phyloP scores from a whole-genome alignment of 306 rosid genomes.

The Quercus parvula region DNA sequence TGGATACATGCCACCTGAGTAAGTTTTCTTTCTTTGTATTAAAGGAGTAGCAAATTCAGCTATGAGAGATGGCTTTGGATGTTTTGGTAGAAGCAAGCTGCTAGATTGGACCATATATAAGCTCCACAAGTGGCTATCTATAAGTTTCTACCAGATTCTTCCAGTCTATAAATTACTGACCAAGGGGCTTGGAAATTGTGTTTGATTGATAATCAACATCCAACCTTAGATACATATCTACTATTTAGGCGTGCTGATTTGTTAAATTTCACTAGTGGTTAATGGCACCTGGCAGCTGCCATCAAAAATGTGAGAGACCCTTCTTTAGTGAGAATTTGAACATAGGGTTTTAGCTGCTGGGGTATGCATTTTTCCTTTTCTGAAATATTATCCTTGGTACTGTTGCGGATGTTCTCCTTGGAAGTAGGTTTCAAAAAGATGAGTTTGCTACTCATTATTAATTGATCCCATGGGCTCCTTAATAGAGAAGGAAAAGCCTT shows the following conservation, averaged over 20 bases:
- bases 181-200: neutral
- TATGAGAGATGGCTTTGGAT: constrained; percentile 3
- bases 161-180: neutral
- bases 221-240: neutral
- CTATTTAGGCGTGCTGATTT: neutral
- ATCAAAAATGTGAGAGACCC: neutral
- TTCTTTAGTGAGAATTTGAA: neutral
- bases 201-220: neutral
- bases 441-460: neutral
- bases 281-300: neutral
- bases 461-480: neutral
- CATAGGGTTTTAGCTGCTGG: neutral
- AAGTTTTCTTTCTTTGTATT: constrained; percentile 23
- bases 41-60: neutral
- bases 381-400: neutral
- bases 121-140: neutral
- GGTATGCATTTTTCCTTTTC: neutral
- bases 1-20: constrained; percentile 97
- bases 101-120: neutral
- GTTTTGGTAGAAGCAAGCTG: neutral
- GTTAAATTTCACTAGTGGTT: neutral
- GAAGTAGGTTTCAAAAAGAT: neutral
- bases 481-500: neutral
- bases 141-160: neutral
- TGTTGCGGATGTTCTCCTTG: neutral